Percentiles rank a stretch among this genome's conserved stretches.
These are phyloP conservation scores for Delonix regia DNA, from an alignment of 306 rosid genomes.

Conservation along the genomic window DNA sequence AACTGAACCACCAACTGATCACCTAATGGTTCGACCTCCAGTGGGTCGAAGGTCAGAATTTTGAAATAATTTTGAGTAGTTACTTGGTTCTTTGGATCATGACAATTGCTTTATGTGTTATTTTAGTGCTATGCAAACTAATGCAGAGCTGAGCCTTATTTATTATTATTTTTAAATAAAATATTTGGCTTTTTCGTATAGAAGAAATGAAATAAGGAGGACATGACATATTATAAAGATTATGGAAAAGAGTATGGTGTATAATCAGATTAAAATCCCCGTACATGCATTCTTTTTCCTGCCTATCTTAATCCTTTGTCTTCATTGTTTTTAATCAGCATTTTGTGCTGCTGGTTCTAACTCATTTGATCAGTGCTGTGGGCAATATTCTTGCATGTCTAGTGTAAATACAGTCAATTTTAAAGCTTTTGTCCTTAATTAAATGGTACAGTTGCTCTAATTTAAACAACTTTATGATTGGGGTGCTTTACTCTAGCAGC, in stretches of 20 bases:
- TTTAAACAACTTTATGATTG: too few species aligned
- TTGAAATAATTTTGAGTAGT: background rate
- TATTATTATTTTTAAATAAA: too few species aligned
- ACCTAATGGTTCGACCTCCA: slow-evolving; percentile 80
- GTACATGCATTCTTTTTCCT: background rate
- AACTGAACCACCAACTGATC: slow-evolving; percentile 96
- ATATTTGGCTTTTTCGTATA: background rate
- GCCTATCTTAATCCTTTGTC: background rate
- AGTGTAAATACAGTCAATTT: background rate
- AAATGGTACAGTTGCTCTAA: background rate
- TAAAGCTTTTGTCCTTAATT: background rate
- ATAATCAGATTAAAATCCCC: background rate
- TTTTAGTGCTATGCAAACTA: too few species aligned
- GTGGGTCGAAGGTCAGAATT: slow-evolving; percentile 73
- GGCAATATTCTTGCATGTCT: background rate
- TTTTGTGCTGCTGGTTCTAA: too few species aligned
- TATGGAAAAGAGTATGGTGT: background rate
- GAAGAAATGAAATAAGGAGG: background rate
- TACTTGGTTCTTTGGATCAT: background rate
- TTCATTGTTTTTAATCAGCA: background rate
- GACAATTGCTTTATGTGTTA: background rate
- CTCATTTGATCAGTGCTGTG: background rate
- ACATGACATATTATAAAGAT: background rate
- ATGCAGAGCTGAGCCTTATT: too few species aligned
- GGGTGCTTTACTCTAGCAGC: background rate